Evolutionary conservation across 331 rosid genomes (phyloP).

Genomic region (Quercus phellos): DNA sequence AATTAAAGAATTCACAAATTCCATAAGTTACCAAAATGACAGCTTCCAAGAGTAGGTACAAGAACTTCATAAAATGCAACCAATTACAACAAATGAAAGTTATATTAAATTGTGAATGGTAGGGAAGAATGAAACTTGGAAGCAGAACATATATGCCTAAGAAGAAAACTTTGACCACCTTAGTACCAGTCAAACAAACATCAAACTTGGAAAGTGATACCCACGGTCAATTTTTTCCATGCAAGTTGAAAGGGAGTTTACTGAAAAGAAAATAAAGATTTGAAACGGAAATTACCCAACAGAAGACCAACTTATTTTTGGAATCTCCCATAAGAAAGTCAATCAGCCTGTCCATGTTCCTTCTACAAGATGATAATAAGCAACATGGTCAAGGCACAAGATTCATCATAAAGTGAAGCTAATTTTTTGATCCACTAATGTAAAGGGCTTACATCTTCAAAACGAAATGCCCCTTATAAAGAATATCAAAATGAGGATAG

Average conservation of each 20-base stretch:
- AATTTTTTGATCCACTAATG: background rate
- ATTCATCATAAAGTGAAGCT: background rate
- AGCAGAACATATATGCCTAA: background rate
- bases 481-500: constrained; percentile 3
- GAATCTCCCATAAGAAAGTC: constrained; percentile 51
- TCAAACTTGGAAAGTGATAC: background rate
- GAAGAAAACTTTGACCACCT: background rate
- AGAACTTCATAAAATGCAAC: background rate
- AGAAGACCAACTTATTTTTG: constrained; percentile 58
- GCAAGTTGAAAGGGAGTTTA: background rate
- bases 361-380: constrained; percentile 38
- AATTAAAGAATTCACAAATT: background rate
- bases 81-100: background rate
- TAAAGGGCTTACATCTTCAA: background rate
- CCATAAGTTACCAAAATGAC: background rate
- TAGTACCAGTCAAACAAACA: background rate
- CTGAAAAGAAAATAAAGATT: background rate
- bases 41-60: background rate
- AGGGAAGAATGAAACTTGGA: background rate
- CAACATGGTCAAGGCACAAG: background rate
- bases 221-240: background rate
- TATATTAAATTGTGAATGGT: background rate
- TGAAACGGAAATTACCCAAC: constrained; percentile 69
- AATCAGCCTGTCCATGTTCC: constrained; percentile 49
- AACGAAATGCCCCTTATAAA: constrained; percentile 11